Conservation (phyloP, 352 stramenopile genomes). For the Pythium aquatile region DNA sequence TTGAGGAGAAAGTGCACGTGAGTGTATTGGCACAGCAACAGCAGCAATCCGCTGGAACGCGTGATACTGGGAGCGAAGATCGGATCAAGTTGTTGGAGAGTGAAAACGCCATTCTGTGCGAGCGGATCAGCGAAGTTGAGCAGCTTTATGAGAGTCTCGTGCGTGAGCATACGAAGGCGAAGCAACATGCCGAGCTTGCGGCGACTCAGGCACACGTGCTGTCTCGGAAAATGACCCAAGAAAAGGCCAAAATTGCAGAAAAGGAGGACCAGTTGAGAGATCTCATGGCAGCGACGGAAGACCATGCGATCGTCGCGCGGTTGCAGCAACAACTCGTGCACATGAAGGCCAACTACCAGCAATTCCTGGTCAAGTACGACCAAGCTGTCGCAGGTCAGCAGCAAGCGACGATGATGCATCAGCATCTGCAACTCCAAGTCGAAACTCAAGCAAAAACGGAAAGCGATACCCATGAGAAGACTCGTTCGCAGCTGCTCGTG, state of each 20-base stretch:
- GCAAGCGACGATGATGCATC: constrained; percentile 45
- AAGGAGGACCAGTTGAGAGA: constrained; percentile 67
- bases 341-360: constrained; percentile 84
- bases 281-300: constrained; percentile 78
- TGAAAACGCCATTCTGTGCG: constrained; percentile 58
- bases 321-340: constrained; percentile 89
- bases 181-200: constrained; percentile 59
- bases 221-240: constrained; percentile 36
- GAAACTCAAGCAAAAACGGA: constrained; percentile 44
- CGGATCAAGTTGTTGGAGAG: constrained; percentile 31
- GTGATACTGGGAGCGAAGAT: background rate
- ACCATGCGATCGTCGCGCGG: constrained; percentile 88
- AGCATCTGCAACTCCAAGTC: constrained; percentile 59
- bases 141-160: constrained; percentile 69
- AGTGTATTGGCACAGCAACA: constrained; percentile 1
- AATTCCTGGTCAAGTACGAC: constrained; percentile 76
- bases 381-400: constrained; percentile 48
- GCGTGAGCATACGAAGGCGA: constrained; percentile 61
- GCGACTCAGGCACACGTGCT: constrained; percentile 64
- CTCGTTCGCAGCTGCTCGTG: constrained; percentile 35
- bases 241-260: constrained; percentile 48
- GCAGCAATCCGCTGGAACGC: background rate
- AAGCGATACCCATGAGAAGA: constrained; percentile 34
- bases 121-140: constrained; percentile 72
- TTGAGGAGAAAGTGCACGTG: constrained; percentile 38